Evolutionary conservation across 176 grass and related monocot genomes (phyloP), one percentile per base, ranked within the genome.

Genomic region (Carex myosuroides): DNA sequence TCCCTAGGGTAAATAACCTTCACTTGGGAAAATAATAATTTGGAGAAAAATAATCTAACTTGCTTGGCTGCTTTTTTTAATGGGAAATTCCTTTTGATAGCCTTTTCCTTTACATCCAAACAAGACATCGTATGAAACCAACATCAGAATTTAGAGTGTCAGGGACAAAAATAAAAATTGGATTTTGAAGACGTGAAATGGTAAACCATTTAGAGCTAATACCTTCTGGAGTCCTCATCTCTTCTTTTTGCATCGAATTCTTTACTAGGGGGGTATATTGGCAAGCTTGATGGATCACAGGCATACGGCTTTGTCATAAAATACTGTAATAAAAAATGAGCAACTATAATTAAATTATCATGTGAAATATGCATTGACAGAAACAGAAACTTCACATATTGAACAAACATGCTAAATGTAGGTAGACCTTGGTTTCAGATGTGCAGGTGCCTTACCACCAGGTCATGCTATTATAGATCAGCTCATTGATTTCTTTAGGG

Each of bases 171-270:
- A 52, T 14, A 37, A 18, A 85, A 86, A 81, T 41, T 79, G 58
- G 11, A 74, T 55, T 76, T 14, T 76, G 20, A 76, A 76, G 72
- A 54, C 5, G 55, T 26, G 5, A 29, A 50, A 76, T 14, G 9
- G 61, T 29, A 17, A 62, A 17, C 13, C 24, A 68, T 12, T 32
- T 35, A 21, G 2, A 68, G 67, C 66, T 82, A 64, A 55, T 86
- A 99, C 97, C 91, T 99, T 89, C 87, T 91, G 57, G 83, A 74
- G 85, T 99, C 97, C 83, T 99, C 93, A 32, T 99, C 93, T 62
- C 91, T 81, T 3, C 88, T 87, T 88, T 99, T 99, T 85, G 88
- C 97, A 96, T 99, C 91, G 84, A 96, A 94, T 88, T 99, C 93
- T 92, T 99, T 99, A 79, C 90, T 99, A 3, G 97, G 91, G 39